These are phyloP conservation scores for Acer saccharum DNA, from an alignment of 345 rosid species.

Conservation along the genomic window DNA sequence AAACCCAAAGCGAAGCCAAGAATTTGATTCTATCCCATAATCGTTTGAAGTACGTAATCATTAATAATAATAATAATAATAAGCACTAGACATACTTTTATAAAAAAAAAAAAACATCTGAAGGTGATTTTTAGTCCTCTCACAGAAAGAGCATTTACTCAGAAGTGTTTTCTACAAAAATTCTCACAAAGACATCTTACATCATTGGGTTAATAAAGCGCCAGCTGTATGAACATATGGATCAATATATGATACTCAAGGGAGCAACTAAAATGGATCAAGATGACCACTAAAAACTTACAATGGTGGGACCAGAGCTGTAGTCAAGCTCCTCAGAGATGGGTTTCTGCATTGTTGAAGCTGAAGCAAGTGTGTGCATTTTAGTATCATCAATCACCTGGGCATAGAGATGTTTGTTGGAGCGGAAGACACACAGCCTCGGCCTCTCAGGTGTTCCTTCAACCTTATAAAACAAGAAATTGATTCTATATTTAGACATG, in stretches of 20 bases:
- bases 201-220: neutral
- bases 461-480: conserved; percentile 40
- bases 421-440: conserved; percentile 75
- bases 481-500: neutral
- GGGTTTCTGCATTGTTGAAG: conserved; percentile 81
- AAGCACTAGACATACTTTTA: too few species aligned
- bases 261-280: neutral
- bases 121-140: too few species aligned
- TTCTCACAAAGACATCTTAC: too few species aligned
- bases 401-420: conserved; percentile 87
- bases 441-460: conserved; percentile 91
- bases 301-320: conserved; percentile 77
- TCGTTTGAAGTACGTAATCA: too few species aligned
- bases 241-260: neutral
- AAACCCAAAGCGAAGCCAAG: too few species aligned
- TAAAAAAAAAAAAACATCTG: too few species aligned
- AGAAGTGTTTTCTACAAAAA: too few species aligned
- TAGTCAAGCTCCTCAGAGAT: conserved; percentile 62
- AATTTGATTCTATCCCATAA: too few species aligned
- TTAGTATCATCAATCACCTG: conserved; percentile 96
- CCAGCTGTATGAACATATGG: neutral
- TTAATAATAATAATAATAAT: too few species aligned
- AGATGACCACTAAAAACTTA: conserved; percentile 40
- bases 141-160: too few species aligned
- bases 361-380: conserved; percentile 96